Evolutionary conservation across 202 grass and related monocot species (phyloP).

Genomic region (Digitaria exilis): DNA sequence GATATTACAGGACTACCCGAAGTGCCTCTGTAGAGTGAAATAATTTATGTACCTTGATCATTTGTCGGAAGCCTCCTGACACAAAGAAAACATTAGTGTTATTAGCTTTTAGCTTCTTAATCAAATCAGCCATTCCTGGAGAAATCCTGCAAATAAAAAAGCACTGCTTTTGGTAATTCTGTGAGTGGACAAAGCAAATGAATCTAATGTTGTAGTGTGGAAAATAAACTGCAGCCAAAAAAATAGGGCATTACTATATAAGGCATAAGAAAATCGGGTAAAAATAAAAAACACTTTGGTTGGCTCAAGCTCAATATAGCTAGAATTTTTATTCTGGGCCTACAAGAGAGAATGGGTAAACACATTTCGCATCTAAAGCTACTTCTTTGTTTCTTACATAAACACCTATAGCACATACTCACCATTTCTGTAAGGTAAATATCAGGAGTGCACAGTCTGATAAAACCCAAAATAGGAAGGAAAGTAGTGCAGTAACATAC

Average conservation of each 20-base stretch:
- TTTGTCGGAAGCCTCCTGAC: slow-evolving; percentile 88
- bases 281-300: not conserved
- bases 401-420: not conserved
- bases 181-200: slow-evolving; percentile 24
- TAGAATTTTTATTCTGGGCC: not conserved
- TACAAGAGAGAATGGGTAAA: not conserved
- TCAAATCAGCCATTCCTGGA: slow-evolving; percentile 70
- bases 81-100: slow-evolving; percentile 76
- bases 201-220: not conserved
- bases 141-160: slow-evolving; percentile 71
- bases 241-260: not conserved
- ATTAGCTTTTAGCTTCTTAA: slow-evolving; percentile 67
- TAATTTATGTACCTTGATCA: slow-evolving; percentile 77
- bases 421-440: too few relatives aligned
- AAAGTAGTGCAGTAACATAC: slow-evolving; percentile 27
- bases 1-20: not conserved
- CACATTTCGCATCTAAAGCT: not conserved
- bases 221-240: not conserved
- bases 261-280: not conserved
- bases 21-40: slow-evolving; percentile 9
- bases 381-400: not conserved
- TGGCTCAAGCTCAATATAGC: not conserved
- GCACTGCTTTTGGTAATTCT: slow-evolving; percentile 1
- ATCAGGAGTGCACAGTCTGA: too few relatives aligned
- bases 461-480: too few relatives aligned